Evolutionary conservation across 179 eudicot species (phyloP).

Genomic region (Heliamphora pulchella): DNA sequence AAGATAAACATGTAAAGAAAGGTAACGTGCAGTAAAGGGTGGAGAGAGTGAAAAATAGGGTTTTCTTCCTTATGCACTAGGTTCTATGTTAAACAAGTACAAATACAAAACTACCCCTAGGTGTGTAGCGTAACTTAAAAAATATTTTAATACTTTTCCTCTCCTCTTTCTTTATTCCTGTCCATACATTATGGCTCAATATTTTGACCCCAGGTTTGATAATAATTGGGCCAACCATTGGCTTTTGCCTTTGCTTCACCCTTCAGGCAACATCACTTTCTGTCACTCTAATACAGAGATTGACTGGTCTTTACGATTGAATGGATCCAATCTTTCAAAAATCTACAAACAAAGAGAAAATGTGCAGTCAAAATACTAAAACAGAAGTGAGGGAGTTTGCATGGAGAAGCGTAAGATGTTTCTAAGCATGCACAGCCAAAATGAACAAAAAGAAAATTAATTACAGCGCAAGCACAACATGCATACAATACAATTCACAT

Average conservation of each 20-base stretch:
- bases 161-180: no score
- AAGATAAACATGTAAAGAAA: no score
- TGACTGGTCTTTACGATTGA: background rate
- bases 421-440: slow-evolving; percentile 5
- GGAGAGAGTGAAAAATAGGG: no score
- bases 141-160: no score
- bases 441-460: background rate
- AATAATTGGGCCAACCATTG: background rate
- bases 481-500: slow-evolving; percentile 4
- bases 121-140: no score
- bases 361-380: background rate
- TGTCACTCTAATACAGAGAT: background rate
- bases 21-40: no score
- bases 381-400: background rate
- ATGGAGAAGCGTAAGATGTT: slow-evolving; percentile 1
- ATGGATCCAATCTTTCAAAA: background rate
- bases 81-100: no score
- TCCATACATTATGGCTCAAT: background rate
- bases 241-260: background rate
- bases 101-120: no score
- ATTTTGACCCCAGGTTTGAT: background rate
- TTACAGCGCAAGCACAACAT: background rate
- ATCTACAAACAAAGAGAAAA: background rate
- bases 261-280: background rate
- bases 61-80: no score